Base-by-base conservation (phyloP, 805 yeast species). In the Myxozyma geophila region DNA sequence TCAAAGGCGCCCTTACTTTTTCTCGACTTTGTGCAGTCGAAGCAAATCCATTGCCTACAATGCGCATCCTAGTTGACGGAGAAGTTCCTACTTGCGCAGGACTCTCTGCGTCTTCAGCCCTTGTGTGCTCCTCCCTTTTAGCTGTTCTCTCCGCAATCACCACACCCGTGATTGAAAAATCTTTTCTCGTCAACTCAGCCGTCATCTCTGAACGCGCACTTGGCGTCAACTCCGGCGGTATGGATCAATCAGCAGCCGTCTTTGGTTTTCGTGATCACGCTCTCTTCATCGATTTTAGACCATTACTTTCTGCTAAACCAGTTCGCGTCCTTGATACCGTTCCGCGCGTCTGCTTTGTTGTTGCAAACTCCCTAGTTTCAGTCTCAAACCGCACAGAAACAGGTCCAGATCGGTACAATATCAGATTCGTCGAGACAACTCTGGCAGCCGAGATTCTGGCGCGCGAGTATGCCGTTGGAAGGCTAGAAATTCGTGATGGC, bases 201-300 rank as follows among this genome's bases (percentile, higher is more conserved):
- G 87, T 85, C 49, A 85, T 83, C 6, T 83, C 87, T 47, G 92
- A 87, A 72, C 90, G 87, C 75, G 85, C 84, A 55, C 84, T 87
- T 36, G 92, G 92, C 40, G 88, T 87, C 56, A 87, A 85, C 73
- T 85, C 87, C 41, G 92, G 92, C n/a, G 92, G 92, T 51, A 83
- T 87, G 88, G 92, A 87, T 72, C 92, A 87, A 74, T 82, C 87
- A 54, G 92, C 91, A 2, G 83, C 88, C 0, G 80, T 88, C 28
- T 87, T 82, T 68, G 92, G 91, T 23, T 85, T 82, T 70, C 76
- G 74, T 54, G 80, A 79, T 66, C 83, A 87, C 67, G 87, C 87
- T 1, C 74, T 87, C 62, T 80, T 82, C 67, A 84, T 87, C 35
- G 83, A 83, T 67, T 87, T 87, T 76, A 80, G 81, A 64, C 92